Conservation (phyloP, 2,329 filamentous ascomycete genomes). For the Fusarium fujikuroi region DNA sequence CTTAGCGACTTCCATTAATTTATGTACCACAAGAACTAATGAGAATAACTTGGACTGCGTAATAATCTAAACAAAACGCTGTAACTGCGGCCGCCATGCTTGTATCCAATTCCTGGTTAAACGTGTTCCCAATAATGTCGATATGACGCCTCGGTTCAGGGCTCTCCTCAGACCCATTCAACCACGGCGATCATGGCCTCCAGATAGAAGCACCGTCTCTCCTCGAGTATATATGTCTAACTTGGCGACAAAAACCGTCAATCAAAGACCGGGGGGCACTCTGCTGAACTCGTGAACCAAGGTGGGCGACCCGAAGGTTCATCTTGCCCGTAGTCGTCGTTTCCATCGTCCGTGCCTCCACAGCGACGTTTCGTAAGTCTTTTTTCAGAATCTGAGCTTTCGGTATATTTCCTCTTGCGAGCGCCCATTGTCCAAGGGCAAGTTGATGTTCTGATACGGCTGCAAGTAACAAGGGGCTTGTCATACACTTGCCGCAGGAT, state of each 20-base stretch:
- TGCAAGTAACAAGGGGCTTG: not conserved
- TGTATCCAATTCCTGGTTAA: not conserved
- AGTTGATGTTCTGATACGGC: not conserved
- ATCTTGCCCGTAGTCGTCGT: not conserved
- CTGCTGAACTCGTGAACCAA: not conserved
- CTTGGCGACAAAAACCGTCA: too few relatives aligned
- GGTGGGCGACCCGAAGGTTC: not conserved
- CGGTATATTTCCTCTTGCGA: not conserved
- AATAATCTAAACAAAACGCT: not conserved
- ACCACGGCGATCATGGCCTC: too few relatives aligned
- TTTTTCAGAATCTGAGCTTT: too few relatives aligned
- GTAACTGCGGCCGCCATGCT: too few relatives aligned
- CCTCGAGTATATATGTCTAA: accelerated
- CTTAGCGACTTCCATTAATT: too few relatives aligned
- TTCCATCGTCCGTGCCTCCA: too few relatives aligned
- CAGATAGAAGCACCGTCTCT: accelerated
- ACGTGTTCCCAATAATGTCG: not conserved
- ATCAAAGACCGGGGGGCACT: not conserved
- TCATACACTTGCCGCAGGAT: not conserved
- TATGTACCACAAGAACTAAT: accelerated
- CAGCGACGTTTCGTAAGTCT: not conserved
- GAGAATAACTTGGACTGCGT: not conserved
- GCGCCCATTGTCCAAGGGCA: not conserved
- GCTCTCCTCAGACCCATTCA: not conserved
- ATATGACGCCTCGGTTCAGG: not conserved